Conservation (phyloP, 345 rosid genomes). For the Streptanthus diversifolius region DNA sequence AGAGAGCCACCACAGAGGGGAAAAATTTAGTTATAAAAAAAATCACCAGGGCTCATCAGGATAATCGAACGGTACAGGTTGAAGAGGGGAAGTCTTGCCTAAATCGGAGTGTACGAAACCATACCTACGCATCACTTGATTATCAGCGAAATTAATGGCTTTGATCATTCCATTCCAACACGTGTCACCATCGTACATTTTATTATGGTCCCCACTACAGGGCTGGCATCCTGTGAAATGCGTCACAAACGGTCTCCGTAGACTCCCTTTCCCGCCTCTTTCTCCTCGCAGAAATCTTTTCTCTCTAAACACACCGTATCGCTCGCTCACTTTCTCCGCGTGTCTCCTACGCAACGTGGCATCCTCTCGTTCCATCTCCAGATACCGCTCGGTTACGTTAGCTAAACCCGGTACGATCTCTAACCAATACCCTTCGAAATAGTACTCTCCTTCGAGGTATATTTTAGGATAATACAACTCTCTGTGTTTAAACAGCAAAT, state of each 20-base stretch:
- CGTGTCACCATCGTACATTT: constrained; percentile 65
- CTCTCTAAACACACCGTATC: constrained; percentile 64
- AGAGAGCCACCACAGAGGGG: neutral
- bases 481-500: constrained; percentile 49
- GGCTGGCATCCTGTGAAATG: constrained; percentile 98
- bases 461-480: constrained; percentile 53
- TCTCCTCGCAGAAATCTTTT: constrained; percentile 44
- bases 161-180: constrained; percentile 76
- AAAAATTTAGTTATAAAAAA: neutral
- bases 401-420: constrained; percentile 48
- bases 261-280: constrained; percentile 53
- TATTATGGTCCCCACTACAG: constrained; percentile 81
- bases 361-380: constrained; percentile 47
- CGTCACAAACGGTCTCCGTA: constrained; percentile 77
- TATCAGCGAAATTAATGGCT: constrained; percentile 94
- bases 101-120: constrained; percentile 76
- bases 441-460: constrained; percentile 69
- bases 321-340: constrained; percentile 80
- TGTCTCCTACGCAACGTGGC: constrained; percentile 60
- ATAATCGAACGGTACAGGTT: constrained; percentile 67
- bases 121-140: constrained; percentile 78
- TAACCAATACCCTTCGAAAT: constrained; percentile 76
- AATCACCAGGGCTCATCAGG: constrained; percentile 76
- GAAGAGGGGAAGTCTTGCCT: constrained; percentile 48
- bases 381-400: constrained; percentile 55